Conservation (phyloP, 805 yeast species). For the Trichomonascus vanleenenianus region DNA sequence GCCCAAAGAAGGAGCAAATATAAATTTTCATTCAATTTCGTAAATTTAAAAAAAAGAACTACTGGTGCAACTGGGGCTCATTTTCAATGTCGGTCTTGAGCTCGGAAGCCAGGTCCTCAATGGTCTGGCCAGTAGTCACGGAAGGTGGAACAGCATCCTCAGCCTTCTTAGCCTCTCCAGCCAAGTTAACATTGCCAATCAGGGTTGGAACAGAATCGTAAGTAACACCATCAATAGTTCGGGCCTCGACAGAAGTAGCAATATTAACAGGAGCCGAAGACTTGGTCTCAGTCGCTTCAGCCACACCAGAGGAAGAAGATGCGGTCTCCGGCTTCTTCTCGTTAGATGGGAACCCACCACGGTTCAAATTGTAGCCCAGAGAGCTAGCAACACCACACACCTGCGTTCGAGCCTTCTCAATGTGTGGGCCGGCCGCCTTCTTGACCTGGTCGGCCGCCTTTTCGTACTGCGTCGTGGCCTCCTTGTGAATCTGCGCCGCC, state of each 20-base stretch:
- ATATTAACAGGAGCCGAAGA: conserved; percentile 15
- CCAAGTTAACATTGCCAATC: conserved; percentile 25
- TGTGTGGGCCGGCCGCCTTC: conserved; percentile 30
- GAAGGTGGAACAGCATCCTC: not conserved
- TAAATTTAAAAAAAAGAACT: too few species aligned
- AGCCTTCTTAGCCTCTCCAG: conserved; percentile 9
- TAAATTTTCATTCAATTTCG: too few species aligned
- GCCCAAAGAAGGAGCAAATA: too few species aligned
- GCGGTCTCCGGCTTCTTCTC: conserved; percentile 22
- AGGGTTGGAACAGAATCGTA: conserved; percentile 28
- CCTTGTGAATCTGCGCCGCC: conserved; percentile 18
- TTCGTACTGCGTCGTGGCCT: conserved; percentile 21
- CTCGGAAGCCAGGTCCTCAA: conserved; percentile 5
- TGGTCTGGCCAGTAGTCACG: not conserved
- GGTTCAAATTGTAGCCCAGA: conserved; percentile 20
- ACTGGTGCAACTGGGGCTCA: too few species aligned
- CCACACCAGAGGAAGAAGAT: not conserved
- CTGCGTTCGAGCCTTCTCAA: conserved; percentile 25
- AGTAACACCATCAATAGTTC: conserved; percentile 14
- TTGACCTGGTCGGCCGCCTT: conserved; percentile 20
- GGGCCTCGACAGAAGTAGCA: conserved; percentile 12
- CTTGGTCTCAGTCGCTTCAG: conserved; percentile 16
- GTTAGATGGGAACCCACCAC: conserved; percentile 29
- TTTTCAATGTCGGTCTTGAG: conserved; percentile 20
- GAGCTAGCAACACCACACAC: conserved; percentile 14